Conservation (phyloP, 345 rosid genomes). For the Sisymbrium altissimum region DNA sequence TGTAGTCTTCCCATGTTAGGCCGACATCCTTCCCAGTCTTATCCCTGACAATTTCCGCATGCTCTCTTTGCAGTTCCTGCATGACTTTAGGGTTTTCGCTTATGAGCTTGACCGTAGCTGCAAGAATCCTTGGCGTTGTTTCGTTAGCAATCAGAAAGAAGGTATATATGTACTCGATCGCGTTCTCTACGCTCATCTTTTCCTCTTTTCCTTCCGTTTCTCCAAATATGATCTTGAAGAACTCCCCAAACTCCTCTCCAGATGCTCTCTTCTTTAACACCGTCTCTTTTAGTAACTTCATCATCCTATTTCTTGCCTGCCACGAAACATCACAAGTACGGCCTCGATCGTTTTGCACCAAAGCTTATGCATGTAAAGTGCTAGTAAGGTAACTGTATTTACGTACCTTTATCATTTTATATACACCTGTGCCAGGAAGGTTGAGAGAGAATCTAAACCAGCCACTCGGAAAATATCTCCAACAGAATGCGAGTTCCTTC, state of each 20-base stretch:
- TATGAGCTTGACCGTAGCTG: conserved; percentile 11
- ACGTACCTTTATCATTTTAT: neutral
- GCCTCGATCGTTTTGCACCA: neutral
- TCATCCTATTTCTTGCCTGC: conserved; percentile 9
- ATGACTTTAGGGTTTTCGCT: conserved; percentile 2
- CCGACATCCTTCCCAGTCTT: neutral
- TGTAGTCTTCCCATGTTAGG: neutral
- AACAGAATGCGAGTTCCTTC: neutral
- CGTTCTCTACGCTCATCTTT: neutral
- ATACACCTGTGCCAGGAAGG: neutral
- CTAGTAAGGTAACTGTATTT: neutral
- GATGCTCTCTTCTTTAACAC: conserved; percentile 4
- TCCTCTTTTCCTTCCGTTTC: neutral
- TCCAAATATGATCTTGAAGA: conserved; percentile 8
- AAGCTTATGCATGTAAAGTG: neutral
- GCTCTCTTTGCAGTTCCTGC: neutral
- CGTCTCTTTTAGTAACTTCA: neutral
- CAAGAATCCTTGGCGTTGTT: conserved; percentile 15
- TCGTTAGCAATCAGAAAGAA: conserved; percentile 20
- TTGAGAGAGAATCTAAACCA: neutral
- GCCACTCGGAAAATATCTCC: conserved; percentile 10
- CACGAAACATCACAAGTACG: neutral
- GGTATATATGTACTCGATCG: conserved; percentile 10
- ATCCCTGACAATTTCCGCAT: neutral
- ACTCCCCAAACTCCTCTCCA: conserved; percentile 16